Conservation (phyloP, 495 filamentous ascomycete genomes). For the Parachaetomium inaequale region DNA sequence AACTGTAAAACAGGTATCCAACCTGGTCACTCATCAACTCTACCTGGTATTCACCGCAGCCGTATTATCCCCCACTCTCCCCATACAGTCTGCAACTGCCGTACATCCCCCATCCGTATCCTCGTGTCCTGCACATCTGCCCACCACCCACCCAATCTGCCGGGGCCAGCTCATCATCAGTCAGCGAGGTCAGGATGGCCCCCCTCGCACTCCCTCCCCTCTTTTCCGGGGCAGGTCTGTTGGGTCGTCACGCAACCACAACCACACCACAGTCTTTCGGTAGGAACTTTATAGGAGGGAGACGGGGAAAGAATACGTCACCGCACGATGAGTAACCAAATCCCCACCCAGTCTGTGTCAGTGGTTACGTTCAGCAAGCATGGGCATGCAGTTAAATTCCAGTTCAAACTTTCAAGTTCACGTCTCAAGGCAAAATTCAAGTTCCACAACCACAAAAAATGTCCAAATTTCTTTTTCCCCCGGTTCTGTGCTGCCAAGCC, state of each 20-base stretch:
- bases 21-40: neutral
- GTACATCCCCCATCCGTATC: neutral
- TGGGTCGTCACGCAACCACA: neutral
- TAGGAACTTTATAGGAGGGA: neutral
- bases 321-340: neutral
- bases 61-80: neutral
- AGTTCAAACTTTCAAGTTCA: neutral
- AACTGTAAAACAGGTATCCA: neutral
- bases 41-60: neutral
- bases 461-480: neutral
- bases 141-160: neutral
- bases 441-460: neutral
- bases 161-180: neutral
- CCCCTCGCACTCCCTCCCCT: too few species aligned
- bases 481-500: slow-evolving; percentile 18
- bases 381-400: neutral
- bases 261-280: neutral
- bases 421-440: neutral
- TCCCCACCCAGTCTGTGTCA: neutral
- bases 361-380: neutral
- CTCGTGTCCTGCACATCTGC: neutral
- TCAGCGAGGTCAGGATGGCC: too few species aligned
- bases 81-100: neutral
- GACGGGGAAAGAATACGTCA: neutral
- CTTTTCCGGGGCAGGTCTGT: neutral